A percentile compares a stretch with the other conserved stretches of the same genome.
phyloP scores from a whole-genome alignment of 1,139 yeast genomes.

The Diutina catenulata region DNA sequence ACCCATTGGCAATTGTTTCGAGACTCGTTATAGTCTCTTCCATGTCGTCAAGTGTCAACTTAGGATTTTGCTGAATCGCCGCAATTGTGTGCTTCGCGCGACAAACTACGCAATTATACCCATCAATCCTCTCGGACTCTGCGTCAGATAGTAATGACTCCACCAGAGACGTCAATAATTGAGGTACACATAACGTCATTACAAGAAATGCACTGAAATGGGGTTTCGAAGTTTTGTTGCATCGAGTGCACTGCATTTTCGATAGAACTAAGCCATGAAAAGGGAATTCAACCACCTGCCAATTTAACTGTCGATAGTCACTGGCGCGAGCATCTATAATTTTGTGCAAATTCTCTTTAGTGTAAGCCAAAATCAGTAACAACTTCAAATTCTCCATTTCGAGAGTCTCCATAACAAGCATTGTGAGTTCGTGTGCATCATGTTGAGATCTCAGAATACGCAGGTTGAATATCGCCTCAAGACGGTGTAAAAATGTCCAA shows the following conservation, averaged over 20 bases:
- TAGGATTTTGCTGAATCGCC: not conserved
- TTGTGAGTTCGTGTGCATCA: conserved; percentile 90
- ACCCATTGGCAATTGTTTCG: conserved; percentile 6
- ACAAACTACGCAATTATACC: conserved; percentile 2
- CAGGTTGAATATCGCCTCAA: conserved; percentile 70
- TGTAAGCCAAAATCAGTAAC: conserved; percentile 9
- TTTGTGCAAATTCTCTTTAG: not conserved
- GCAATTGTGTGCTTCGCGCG: not conserved
- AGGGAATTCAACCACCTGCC: conserved; percentile 49
- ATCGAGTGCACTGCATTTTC: conserved; percentile 56
- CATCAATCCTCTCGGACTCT: conserved; percentile 28
- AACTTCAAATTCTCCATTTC: conserved; percentile 46
- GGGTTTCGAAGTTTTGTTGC: conserved; percentile 53
- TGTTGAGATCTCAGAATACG: conserved; percentile 76
- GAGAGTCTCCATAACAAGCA: conserved; percentile 65
- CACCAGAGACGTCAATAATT: conserved; percentile 34
- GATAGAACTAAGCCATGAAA: conserved; percentile 58
- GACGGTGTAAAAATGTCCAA: conserved; percentile 62
- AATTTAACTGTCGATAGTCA: not conserved
- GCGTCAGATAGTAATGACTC: conserved; percentile 44
- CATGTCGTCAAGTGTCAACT: not conserved
- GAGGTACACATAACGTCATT: conserved; percentile 67
- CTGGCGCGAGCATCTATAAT: not conserved
- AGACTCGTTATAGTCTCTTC: too few species aligned
- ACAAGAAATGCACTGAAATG: conserved; percentile 55